phyloP scores from a whole-genome alignment of 371 early-diverging fungal species.

The Syncephalastrum contaminatum region DNA sequence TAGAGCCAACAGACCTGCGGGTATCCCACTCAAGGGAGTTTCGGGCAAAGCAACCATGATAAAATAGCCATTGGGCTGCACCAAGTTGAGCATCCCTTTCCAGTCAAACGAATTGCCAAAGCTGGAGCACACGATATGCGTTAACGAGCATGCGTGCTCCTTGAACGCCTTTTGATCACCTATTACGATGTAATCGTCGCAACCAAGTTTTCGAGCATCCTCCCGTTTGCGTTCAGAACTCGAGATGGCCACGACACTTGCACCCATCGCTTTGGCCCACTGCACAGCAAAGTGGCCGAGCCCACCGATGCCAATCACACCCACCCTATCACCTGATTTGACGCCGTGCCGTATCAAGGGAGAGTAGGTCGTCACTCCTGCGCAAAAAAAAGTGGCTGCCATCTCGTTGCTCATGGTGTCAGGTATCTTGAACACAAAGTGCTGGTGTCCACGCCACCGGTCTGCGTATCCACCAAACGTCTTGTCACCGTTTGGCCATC shows the following conservation, averaged over 20 bases:
- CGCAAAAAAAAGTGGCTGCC: conserved; percentile 57
- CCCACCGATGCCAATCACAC: conserved; percentile 61
- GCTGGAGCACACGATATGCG: conserved; percentile 39
- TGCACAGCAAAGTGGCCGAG: conserved; percentile 57
- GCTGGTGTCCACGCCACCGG: conserved; percentile 55
- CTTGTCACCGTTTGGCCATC: conserved; percentile 52
- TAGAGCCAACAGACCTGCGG: conserved; percentile 35
- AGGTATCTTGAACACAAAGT: conserved; percentile 64
- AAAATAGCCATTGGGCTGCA: conserved; percentile 46
- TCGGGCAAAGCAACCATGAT: conserved; percentile 67
- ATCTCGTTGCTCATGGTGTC: conserved; percentile 46
- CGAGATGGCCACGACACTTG: conserved; percentile 55
- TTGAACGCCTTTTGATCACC: conserved; percentile 13
- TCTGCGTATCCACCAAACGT: conserved; percentile 72
- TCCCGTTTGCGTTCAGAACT: conserved; percentile 32
- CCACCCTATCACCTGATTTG: conserved; percentile 55
- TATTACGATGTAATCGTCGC: conserved; percentile 35
- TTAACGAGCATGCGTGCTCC: conserved; percentile 9
- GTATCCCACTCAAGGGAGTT: conserved; percentile 28
- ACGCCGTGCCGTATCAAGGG: conserved; percentile 52
- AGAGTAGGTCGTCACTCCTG: conserved; percentile 62
- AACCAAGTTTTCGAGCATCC: conserved; percentile 34
- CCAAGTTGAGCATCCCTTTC: conserved; percentile 32
- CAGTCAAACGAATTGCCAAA: conserved; percentile 43
- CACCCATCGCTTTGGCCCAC: conserved; percentile 62